Percentiles rank a stretch among this genome's conserved stretches.
phyloP scores from a whole-genome alignment of 2,329 filamentous ascomycete genomes.

The Teratosphaeria zuluensis region DNA sequence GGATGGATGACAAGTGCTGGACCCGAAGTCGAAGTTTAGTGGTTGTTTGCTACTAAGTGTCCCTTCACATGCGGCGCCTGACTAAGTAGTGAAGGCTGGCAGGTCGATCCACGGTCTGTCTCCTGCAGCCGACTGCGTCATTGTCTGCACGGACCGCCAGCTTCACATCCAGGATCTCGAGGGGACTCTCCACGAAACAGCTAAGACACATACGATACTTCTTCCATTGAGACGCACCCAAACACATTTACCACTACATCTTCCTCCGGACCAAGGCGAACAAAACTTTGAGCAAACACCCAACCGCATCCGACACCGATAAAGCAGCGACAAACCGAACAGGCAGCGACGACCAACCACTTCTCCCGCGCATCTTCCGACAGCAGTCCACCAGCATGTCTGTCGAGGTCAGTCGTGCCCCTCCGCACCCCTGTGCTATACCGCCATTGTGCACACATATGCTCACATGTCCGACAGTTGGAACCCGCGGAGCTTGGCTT shows the following conservation, averaged over 20 bases:
- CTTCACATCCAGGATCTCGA: background rate
- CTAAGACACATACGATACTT: background rate
- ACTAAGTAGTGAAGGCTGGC: too few species aligned
- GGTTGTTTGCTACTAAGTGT: too few species aligned
- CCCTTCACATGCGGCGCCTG: too few species aligned
- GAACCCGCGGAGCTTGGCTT: constrained; percentile 87
- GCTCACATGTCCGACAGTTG: constrained; percentile 76
- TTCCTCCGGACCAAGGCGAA: background rate
- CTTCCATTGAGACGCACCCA: background rate
- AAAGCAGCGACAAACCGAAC: background rate
- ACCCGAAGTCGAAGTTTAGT: background rate
- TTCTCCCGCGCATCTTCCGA: background rate
- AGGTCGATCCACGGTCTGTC: too few species aligned
- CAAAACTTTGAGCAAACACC: background rate
- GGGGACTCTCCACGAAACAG: background rate
- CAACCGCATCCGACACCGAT: background rate
- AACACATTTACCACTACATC: background rate
- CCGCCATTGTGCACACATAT: background rate
- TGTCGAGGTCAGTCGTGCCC: background rate
- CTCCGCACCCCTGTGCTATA: background rate
- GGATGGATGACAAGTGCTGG: background rate
- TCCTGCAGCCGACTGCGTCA: background rate
- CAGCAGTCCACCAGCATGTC: background rate
- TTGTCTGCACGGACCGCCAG: background rate
- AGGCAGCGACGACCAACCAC: background rate